Base-by-base conservation (phyloP, 345 rosid species). In the Gossypioides kirkii region DNA sequence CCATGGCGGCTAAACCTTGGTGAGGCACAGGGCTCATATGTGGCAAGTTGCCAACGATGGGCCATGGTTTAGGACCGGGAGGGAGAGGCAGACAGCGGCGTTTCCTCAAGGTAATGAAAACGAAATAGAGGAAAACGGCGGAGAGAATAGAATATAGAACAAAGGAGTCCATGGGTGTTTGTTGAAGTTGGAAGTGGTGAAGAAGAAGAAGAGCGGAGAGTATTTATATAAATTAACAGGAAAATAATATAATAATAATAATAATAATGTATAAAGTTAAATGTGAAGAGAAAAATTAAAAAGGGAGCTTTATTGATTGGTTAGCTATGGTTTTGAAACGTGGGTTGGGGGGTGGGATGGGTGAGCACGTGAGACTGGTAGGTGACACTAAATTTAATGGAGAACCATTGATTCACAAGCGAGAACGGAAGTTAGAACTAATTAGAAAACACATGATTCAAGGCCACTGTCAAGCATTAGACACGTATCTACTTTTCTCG, bases 1-100 rank as follows among this genome's bases (percentile, higher is more conserved):
- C 95, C 69, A 94, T 67, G 38, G 78, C 71, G 0, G 97, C 86
- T 6, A 90, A 77, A 43, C 86, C 71, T 61, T 81, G 98, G 86
- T 94, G 98, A 8, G 98, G 98, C 61, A 80, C 64, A 0, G 86
- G 26, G 0, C 98, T 98, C 75, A 94, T 75, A 78, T 94, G 98
- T 12, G 92, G 95, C 16, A 94, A 84, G 88, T 92, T 94, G 7
- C 98, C 98, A 3, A 94, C 25, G 2, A 94, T 62, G 0, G 98
- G 98, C 98, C 97, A 89, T 42, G 97, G 97, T 26, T 41, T 85
- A 0, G 98, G 98, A 0, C 98, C 98, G 0, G 98, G 98, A 8
- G 98, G 98, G 18, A 92, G 90, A 17, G 70, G 82, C 11, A 32
- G 83, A 52, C 72, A 6, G 14, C 50, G 82, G 13, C 75, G 80